Evolutionary conservation across 2,329 filamentous ascomycete genomes (phyloP), one percentile per base, ranked within the genome.

Genomic region (Tolypocladium pustulatum): DNA sequence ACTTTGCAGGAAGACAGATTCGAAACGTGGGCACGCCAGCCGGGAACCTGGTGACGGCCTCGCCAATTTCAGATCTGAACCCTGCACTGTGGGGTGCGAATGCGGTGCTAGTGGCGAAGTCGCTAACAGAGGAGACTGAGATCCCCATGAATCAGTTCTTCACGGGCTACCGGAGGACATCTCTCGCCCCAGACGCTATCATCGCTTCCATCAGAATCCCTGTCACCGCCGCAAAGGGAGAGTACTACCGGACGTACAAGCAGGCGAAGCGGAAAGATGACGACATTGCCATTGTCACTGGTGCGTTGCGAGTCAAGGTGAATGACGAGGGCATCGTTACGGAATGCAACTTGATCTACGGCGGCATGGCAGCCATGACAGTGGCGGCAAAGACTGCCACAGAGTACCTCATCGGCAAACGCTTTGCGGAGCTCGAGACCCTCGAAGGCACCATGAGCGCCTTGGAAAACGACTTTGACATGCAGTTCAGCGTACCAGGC

Each of bases 251-350:
- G 51, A 87, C 93, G 1, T 97, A 97, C 74, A 99, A 99, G 74
- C 93, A 97, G 71, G 86, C 94, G 0, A 99, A 99, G 78, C 80
- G 94, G 64, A 97, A 97, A 70, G 94, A 99, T 66, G 94, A 99
- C 67, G 94, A 99, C 69, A 97, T 99, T 69, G 94, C 94, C 2
- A 97, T 99, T 66, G 94, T 97, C 30, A 97, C 95, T 55, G 86
- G 89, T 34, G 91, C 93, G 1, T 73, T 97, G 59, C 84, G 90
- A 40, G 80, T 97, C 6, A 83, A 82, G 6, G 74, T 97, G 3
- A 82, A 86, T 43, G 81, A 88, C 2, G 78, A 81, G 1, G 83
- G 93, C 49, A 71, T 84, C 1, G 90, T 97, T 7, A 80, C 86
- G 61, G 86, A 87, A 62, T 86, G 84, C 60, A 90, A 88, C 65